Evolutionary conservation across 345 rosid species (phyloP), one percentile per base, ranked within the genome.

Genomic region (Eucalyptus polyanthemos): DNA sequence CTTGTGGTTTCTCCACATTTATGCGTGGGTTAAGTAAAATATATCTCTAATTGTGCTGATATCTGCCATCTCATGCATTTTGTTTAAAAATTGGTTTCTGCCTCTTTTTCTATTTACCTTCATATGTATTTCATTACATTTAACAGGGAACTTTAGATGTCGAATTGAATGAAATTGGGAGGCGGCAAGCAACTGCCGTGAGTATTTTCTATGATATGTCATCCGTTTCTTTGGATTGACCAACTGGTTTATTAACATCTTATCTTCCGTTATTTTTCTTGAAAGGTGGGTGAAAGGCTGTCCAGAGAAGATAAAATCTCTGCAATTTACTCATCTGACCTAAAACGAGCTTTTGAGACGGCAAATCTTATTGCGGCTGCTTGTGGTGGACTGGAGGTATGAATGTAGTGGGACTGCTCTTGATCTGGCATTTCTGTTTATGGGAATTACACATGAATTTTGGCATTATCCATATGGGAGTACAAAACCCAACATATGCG

Each of bases 131-230:
- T 31, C 80, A 31, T 53, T 25, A 86, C 76, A 69, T 80, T 89
- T n/a, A 44, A 56, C 76, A 96, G 99, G 99, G 99, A 76, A 98
- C 94, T 87, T 90, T 95, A 40, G 99, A 97, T 92, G 96, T 97
- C 90, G 97, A 95, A 87, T 86, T 97, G 87, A 97, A 96, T 91
- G 96, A 95, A 89, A 94, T 90, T 89, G 99, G 99, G 89, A 96
- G 94, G 90, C 91, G 92, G 90, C 99, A 97, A 92, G 98, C 98
- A 86, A 93, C 42, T 50, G 88, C 89, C 40, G 99, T 97, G 92
- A 88, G 94, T 89, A 62, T 42, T 81, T 88, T 87, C 86, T 54
- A 80, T 5, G 42, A 25, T 72, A 49, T 67, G 87, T 25, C 40
- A 21, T 27, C 85, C 51, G 3, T 24, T 47, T 86, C 40, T 69